Percentiles rank a stretch among this genome's conserved stretches.
Evolutionary conservation across 495 filamentous ascomycete genomes (phyloP).

Genomic region (Thozetella sp.): DNA sequence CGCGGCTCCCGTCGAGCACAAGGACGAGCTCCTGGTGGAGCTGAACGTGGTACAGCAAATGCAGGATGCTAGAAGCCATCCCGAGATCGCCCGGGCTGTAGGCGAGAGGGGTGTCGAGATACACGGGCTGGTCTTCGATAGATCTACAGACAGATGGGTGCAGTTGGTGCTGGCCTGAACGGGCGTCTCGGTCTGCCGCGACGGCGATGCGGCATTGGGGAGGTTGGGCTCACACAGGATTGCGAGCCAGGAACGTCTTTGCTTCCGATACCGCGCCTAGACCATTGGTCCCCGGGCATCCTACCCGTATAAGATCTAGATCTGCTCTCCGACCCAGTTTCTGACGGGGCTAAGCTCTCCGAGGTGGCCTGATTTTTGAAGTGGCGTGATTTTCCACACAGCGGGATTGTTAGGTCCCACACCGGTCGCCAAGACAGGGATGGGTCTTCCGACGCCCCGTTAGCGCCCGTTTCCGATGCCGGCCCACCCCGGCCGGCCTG

Average conservation of each 20-base stretch:
- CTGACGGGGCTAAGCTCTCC: background rate
- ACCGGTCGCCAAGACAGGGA: background rate
- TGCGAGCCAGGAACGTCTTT: too few relatives aligned
- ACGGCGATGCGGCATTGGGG: too few relatives aligned
- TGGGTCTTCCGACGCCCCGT: background rate
- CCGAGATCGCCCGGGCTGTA: slow-evolving; percentile 49
- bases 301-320: too few relatives aligned
- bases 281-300: too few relatives aligned
- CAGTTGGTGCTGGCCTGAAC: background rate
- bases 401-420: background rate
- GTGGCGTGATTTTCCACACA: slow-evolving; percentile 1
- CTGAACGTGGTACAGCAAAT: slow-evolving; percentile 55
- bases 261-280: too few relatives aligned
- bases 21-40: slow-evolving; percentile 40
- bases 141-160: background rate
- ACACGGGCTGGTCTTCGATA: slow-evolving; percentile 49
- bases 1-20: slow-evolving; percentile 3
- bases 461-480: background rate
- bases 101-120: slow-evolving; percentile 53
- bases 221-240: too few relatives aligned
- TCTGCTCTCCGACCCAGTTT: background rate
- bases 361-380: slow-evolving; percentile 1
- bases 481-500: background rate
- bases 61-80: slow-evolving; percentile 47
- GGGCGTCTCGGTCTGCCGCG: too few relatives aligned